These are phyloP conservation scores for Talaromyces sp. DNA, from an alignment of 2,329 filamentous ascomycete genomes.

Conservation along the genomic window DNA sequence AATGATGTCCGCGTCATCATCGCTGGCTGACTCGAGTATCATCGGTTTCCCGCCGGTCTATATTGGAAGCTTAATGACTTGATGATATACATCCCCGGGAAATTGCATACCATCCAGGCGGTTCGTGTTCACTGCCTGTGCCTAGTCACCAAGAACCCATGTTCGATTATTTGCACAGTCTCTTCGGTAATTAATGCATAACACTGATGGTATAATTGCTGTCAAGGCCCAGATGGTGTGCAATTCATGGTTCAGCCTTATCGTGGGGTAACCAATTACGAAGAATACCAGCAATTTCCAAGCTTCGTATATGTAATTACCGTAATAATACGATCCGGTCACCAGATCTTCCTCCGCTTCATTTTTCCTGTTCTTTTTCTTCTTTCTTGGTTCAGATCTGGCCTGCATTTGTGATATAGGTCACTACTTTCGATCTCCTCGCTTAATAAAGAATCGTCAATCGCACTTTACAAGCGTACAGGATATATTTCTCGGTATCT, in stretches of 20 bases:
- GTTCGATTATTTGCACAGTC: no score
- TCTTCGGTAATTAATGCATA: no score
- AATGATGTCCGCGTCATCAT: no score
- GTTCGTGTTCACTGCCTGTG: no score
- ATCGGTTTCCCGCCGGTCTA: no score
- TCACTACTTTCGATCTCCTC: background rate
- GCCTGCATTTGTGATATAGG: background rate
- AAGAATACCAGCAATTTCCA: background rate
- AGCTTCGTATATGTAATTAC: background rate
- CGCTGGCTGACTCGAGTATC: no score
- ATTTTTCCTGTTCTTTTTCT: background rate
- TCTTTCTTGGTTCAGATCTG: constrained; percentile 2
- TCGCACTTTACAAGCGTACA: background rate
- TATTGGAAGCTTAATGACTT: no score
- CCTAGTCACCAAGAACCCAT: no score
- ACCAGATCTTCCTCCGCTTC: background rate
- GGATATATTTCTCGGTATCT: background rate
- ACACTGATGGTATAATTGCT: no score
- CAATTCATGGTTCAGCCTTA: constrained; percentile 3
- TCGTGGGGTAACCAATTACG: constrained; percentile 9
- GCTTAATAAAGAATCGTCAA: background rate
- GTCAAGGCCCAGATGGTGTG: background rate
- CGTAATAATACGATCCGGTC: constrained; percentile 5
- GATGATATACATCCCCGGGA: no score
- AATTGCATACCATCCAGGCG: no score